Conservation (phyloP, 129 eudicot genomes). For the Solidago caesia region DNA sequence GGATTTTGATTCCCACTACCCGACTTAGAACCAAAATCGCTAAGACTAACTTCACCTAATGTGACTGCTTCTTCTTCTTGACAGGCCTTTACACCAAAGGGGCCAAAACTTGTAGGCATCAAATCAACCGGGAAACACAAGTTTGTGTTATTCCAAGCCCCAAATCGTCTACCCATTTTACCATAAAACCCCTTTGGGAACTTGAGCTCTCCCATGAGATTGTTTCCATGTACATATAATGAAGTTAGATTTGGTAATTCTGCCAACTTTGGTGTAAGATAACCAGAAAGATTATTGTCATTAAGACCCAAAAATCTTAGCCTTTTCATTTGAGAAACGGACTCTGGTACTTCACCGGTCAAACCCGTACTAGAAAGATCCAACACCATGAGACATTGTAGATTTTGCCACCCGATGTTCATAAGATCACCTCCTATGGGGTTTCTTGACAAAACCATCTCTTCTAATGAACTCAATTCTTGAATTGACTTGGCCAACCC, state of each 20-base stretch:
- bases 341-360: slow-evolving; percentile 58
- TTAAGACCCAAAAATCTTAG: slow-evolving; percentile 65
- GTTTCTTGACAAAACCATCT: slow-evolving; percentile 61
- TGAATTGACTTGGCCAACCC: slow-evolving; percentile 50
- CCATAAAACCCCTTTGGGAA: slow-evolving; percentile 54
- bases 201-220: slow-evolving; percentile 61
- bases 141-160: slow-evolving; percentile 75
- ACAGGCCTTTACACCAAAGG: slow-evolving; percentile 66
- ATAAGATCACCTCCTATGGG: slow-evolving; percentile 55
- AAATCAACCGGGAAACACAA: slow-evolving; percentile 42
- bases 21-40: slow-evolving; percentile 33
- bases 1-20: slow-evolving; percentile 30
- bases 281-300: slow-evolving; percentile 56
- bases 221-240: slow-evolving; percentile 63
- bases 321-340: slow-evolving; percentile 42
- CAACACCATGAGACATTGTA: slow-evolving; percentile 42
- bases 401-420: slow-evolving; percentile 48
- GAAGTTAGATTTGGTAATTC: slow-evolving; percentile 55
- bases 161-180: slow-evolving; percentile 73
- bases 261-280: slow-evolving; percentile 48
- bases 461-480: slow-evolving; percentile 53
- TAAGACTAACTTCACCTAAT: slow-evolving; percentile 11
- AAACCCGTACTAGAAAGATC: slow-evolving; percentile 55
- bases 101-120: slow-evolving; percentile 30
- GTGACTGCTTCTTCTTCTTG: slow-evolving; percentile 29